Base-by-base conservation (phyloP, 1,284 basidiomycete species). In the Entoloma clypeatum region DNA sequence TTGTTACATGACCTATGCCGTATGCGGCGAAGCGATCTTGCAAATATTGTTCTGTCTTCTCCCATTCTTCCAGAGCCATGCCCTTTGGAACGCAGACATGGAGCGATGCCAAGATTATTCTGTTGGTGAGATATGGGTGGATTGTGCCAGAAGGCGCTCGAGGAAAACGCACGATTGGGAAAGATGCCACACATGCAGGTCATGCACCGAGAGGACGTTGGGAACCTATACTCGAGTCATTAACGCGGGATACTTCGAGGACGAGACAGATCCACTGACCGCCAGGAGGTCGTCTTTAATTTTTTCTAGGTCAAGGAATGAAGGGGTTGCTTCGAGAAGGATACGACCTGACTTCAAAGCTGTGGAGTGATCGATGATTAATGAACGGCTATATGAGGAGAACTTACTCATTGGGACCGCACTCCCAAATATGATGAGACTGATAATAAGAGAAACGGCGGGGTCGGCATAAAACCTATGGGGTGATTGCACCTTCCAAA, bases 111-210 rank as follows among this genome's bases (percentile, higher is more conserved):
- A 73, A 57, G 44, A 71, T 69, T 24, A 69, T 66, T 21, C 68
- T 72, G 37, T 13, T 23, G 25, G 22, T 34, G 43, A 43, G 24
- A 24, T 23, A 21, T 25, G 45, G 11, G 32, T 26, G 46, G 19
- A 18, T 32, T 30, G 14, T 23, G 10, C 10, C 36, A 37, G 23
- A 39, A 29, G 35, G 34, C 41, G 34, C 32, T 16, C 16, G 26
- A 10, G 21, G 24, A 10, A 36, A 8, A 58, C 68, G 45, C 51
- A 74, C 71, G 64, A 64, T 52, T 72, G 69, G 9, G 71, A 72
- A 10, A 74, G 58, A 45, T 72, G 68, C 71, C 71, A 74, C 13
- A 72, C 69, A 49, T 74, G 72, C 23, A 74, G 56, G 49, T 74
- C 71, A 48, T 73, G 72, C 6, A 74, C 60, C 4, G 69, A 67